Evolutionary conservation across 1,284 basidiomycete species (phyloP).

Genomic region (Melampsora americana): DNA sequence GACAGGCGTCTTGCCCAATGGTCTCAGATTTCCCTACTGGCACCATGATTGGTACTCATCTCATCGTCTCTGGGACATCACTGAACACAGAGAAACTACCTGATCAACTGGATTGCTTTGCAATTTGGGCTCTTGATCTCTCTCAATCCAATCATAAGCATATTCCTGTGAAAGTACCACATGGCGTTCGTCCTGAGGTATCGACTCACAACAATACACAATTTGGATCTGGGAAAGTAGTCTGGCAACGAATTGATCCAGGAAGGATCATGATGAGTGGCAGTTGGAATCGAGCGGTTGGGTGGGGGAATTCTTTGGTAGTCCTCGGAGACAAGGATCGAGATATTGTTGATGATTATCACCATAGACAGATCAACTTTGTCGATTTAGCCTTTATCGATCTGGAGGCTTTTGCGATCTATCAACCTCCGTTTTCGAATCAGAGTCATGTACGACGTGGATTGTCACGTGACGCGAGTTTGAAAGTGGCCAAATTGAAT

Average conservation of each 20-base stretch:
- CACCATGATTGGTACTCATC: slow-evolving; percentile 76
- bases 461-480: slow-evolving; percentile 45
- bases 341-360: slow-evolving; percentile 78
- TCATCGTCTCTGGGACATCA: slow-evolving; percentile 58
- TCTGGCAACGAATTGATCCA: slow-evolving; percentile 45
- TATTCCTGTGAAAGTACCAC: slow-evolving; percentile 75
- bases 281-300: slow-evolving; percentile 81
- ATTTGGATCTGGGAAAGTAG: slow-evolving; percentile 46
- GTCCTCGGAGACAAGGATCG: slow-evolving; percentile 83
- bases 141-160: slow-evolving; percentile 85
- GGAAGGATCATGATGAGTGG: slow-evolving; percentile 59
- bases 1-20: slow-evolving; percentile 75
- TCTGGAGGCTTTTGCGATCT: slow-evolving; percentile 87
- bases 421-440: slow-evolving; percentile 68
- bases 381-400: slow-evolving; percentile 85
- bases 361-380: slow-evolving; percentile 69
- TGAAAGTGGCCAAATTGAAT: slow-evolving; percentile 11
- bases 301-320: slow-evolving; percentile 78
- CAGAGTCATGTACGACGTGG: slow-evolving; percentile 58
- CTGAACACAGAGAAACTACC: slow-evolving; percentile 45
- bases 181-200: slow-evolving; percentile 33
- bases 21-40: slow-evolving; percentile 89
- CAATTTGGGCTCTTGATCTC: slow-evolving; percentile 56
- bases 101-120: slow-evolving; percentile 58
- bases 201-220: slow-evolving; percentile 71